A percentile compares a stretch with the other conserved stretches of the same genome.
Evolutionary conservation across 225 moss, liverwort and hornwort genomes (phyloP).

Genomic region (Takakia lepidozioides): DNA sequence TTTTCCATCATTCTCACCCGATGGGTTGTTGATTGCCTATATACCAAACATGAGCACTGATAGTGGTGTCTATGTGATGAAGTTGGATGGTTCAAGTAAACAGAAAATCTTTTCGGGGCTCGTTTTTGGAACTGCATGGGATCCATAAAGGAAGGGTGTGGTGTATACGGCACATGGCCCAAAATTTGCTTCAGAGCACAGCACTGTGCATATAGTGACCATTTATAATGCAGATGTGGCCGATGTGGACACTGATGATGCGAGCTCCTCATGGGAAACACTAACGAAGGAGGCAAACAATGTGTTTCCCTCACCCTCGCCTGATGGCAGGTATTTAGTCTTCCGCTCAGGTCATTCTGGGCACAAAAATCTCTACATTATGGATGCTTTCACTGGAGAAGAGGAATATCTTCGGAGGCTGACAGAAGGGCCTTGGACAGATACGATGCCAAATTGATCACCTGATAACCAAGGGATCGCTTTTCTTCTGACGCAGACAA

Average conservation of each 20-base stretch:
- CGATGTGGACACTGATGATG: slow-evolving; percentile 20
- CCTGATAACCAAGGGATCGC: slow-evolving; percentile 77
- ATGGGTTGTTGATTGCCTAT: slow-evolving; percentile 49
- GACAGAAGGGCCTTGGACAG: slow-evolving; percentile 62
- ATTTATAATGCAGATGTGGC: slow-evolving; percentile 39
- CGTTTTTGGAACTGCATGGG: slow-evolving; percentile 48
- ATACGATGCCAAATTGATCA: slow-evolving; percentile 72
- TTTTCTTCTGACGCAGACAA: slow-evolving; percentile 52
- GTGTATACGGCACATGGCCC: slow-evolving; percentile 39
- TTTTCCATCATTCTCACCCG: slow-evolving; percentile 60
- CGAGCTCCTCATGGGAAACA: slow-evolving; percentile 10
- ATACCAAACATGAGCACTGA: slow-evolving; percentile 2
- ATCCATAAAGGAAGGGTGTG: slow-evolving; percentile 30
- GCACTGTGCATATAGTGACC: slow-evolving; percentile 42
- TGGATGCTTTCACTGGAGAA: slow-evolving; percentile 74
- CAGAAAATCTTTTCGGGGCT: slow-evolving; percentile 16
- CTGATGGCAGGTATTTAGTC: slow-evolving; percentile 72
- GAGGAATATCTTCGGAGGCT: slow-evolving; percentile 47
- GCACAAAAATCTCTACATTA: slow-evolving; percentile 70
- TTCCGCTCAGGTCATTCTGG: slow-evolving; percentile 72
- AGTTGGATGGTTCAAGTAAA: slow-evolving; percentile 40
- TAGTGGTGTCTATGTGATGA: slow-evolving; percentile 31
- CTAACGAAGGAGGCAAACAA: slow-evolving; percentile 58
- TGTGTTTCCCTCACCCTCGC: slow-evolving; percentile 66
- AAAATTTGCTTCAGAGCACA: slow-evolving; percentile 5